Evolutionary conservation across 495 filamentous ascomycete species (phyloP).

Genomic region (Beverwykella pulmonaria): DNA sequence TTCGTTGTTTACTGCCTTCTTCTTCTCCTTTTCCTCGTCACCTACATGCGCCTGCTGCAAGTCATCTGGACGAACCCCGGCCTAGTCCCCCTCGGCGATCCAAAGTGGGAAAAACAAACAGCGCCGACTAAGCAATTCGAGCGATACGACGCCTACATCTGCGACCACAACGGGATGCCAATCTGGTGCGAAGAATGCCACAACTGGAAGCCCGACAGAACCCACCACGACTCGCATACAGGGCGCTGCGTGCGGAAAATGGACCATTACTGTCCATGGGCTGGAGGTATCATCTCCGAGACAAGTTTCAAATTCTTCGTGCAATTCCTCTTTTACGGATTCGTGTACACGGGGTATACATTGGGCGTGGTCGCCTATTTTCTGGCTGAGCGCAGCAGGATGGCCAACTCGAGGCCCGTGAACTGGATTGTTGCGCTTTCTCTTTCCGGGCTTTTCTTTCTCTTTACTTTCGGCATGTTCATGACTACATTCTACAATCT

Average conservation of each 20-base stretch:
- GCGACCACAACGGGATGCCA: constrained; percentile 75
- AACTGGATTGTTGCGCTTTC: constrained; percentile 60
- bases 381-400: constrained; percentile 49
- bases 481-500: constrained; percentile 69
- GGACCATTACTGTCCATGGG: constrained; percentile 96
- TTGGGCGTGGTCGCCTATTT: constrained; percentile 63
- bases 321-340: constrained; percentile 75
- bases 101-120: constrained; percentile 6
- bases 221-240: constrained; percentile 80
- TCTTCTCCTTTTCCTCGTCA: constrained; percentile 13
- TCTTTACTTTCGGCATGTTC: constrained; percentile 81
- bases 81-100: constrained; percentile 22
- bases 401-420: constrained; percentile 43
- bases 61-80: constrained; percentile 37
- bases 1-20: constrained; percentile 34
- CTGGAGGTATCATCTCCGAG: constrained; percentile 84
- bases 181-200: constrained; percentile 80
- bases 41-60: constrained; percentile 34
- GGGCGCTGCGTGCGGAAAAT: constrained; percentile 80
- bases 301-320: constrained; percentile 87
- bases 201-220: constrained; percentile 80
- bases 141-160: constrained; percentile 78
- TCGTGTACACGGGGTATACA: constrained; percentile 65
- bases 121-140: constrained; percentile 57
- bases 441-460: constrained; percentile 66